A percentile compares a stretch with the other conserved stretches of the same genome.
These are phyloP conservation scores for Aspergillus sp. DNA, from an alignment of 2,329 filamentous ascomycete species.

Conservation along the genomic window DNA sequence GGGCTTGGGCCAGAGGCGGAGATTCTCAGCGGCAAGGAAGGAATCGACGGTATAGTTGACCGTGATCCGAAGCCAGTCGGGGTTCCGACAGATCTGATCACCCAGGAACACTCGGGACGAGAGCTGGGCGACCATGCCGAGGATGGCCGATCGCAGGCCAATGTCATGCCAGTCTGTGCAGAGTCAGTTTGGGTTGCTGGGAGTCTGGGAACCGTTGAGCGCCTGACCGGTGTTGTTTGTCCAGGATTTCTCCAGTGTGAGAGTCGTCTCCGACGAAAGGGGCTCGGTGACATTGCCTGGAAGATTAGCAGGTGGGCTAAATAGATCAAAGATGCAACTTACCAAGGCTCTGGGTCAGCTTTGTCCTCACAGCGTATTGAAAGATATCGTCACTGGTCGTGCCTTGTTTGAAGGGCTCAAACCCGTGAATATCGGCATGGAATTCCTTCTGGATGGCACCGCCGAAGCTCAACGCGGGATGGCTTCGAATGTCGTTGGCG, in stretches of 20 bases:
- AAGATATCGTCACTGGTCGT: slow-evolving; percentile 9
- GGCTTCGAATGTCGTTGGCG: slow-evolving; percentile 18
- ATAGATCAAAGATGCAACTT: not conserved
- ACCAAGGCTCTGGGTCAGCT: slow-evolving; percentile 21
- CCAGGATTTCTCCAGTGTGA: slow-evolving; percentile 5
- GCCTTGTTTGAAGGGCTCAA: slow-evolving; percentile 13
- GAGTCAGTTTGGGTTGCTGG: not conserved
- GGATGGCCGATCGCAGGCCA: slow-evolving; percentile 4
- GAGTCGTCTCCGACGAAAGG: slow-evolving; percentile 4
- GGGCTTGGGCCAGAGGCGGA: slow-evolving; percentile 10
- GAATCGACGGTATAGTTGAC: slow-evolving; percentile 24
- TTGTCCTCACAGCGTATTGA: slow-evolving; percentile 17
- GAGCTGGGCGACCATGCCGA: slow-evolving; percentile 5
- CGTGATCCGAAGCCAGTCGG: slow-evolving; percentile 27
- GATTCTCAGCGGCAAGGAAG: slow-evolving; percentile 10
- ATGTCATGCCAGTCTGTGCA: slow-evolving; percentile 13
- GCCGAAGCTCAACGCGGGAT: slow-evolving; percentile 15
- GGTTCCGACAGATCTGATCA: slow-evolving; percentile 19
- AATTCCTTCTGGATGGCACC: slow-evolving; percentile 11
- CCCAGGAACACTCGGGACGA: slow-evolving; percentile 23
- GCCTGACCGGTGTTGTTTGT: slow-evolving; percentile 7
- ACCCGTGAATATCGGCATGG: slow-evolving; percentile 12
- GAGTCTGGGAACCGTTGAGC: not conserved
- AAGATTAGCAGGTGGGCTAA: not conserved
- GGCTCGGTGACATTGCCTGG: slow-evolving; percentile 8